Evolutionary conservation across 306 rosid genomes (phyloP).

Genomic region (Rosa lucieae): DNA sequence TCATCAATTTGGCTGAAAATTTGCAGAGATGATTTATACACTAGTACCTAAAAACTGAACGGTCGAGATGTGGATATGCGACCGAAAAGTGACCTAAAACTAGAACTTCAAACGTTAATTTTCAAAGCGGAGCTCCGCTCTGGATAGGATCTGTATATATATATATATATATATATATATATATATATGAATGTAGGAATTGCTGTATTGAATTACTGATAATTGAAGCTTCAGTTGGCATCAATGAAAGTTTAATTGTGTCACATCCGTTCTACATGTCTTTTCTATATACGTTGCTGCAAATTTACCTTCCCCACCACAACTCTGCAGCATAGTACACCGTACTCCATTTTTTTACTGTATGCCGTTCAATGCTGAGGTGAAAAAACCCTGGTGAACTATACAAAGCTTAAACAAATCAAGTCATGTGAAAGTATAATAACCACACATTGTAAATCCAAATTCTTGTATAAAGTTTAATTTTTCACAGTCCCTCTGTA

Average conservation of each 20-base stretch:
- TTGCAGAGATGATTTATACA: too few relatives aligned
- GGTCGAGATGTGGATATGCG: too few relatives aligned
- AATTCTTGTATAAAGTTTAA: not conserved
- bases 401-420: slow-evolving; percentile 12
- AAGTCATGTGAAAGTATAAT: slow-evolving; percentile 19
- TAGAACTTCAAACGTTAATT: too few relatives aligned
- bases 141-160: too few relatives aligned
- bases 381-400: slow-evolving; percentile 16
- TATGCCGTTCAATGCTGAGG: slow-evolving; percentile 6
- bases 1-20: too few relatives aligned
- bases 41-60: too few relatives aligned
- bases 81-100: too few relatives aligned
- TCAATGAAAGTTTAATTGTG: not conserved
- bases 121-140: too few relatives aligned
- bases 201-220: slow-evolving; percentile 1
- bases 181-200: not conserved
- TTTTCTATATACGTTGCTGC: not conserved
- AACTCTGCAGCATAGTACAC: not conserved
- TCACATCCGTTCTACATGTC: not conserved
- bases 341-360: slow-evolving; percentile 1
- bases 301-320: not conserved
- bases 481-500: not conserved
- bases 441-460: slow-evolving; percentile 26
- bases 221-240: slow-evolving; percentile 1
- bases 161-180: too few relatives aligned